phyloP scores from a whole-genome alignment of 352 stramenopile species.

The Nothophytophthora sp. region DNA sequence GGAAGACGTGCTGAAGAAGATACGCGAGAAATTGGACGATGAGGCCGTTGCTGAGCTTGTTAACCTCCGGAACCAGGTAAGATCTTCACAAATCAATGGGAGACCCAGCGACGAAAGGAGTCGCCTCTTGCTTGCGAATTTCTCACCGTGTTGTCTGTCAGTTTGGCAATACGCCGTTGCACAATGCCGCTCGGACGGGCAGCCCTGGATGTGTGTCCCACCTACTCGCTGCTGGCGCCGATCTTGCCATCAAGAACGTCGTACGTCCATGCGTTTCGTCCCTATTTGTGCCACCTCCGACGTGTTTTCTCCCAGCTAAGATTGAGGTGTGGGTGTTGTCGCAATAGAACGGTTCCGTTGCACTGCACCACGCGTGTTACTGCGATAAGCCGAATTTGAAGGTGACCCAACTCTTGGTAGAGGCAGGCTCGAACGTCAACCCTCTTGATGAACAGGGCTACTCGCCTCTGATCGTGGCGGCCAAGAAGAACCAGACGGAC shows the following conservation, averaged over 20 bases:
- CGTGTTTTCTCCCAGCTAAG: too few relatives aligned
- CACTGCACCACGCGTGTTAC: constrained; percentile 81
- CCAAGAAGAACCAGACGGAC: constrained; percentile 75
- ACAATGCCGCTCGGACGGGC: constrained; percentile 68
- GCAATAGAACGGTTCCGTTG: constrained; percentile 63
- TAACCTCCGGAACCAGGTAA: constrained; percentile 63
- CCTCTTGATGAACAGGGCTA: constrained; percentile 56
- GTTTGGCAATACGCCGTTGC: constrained; percentile 81
- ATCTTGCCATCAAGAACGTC: constrained; percentile 48
- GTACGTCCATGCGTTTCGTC: constrained; percentile 31
- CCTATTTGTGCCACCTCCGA: too few relatives aligned
- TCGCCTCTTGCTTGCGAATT: too few relatives aligned
- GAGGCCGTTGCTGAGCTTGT: constrained; percentile 38
- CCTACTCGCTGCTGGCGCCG: constrained; percentile 55
- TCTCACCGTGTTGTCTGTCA: constrained; percentile 15
- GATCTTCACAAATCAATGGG: too few relatives aligned
- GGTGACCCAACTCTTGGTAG: constrained; percentile 56
- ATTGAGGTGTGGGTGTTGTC: too few relatives aligned
- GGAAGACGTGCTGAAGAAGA: constrained; percentile 46
- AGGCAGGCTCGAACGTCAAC: constrained; percentile 65
- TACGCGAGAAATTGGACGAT: constrained; percentile 47
- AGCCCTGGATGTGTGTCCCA: constrained; percentile 44
- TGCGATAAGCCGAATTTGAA: constrained; percentile 55
- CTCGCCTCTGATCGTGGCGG: constrained; percentile 68
- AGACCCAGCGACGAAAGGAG: too few relatives aligned